Evolutionary conservation across 148 eudicot species (phyloP).

Genomic region (Silene latifolia): DNA sequence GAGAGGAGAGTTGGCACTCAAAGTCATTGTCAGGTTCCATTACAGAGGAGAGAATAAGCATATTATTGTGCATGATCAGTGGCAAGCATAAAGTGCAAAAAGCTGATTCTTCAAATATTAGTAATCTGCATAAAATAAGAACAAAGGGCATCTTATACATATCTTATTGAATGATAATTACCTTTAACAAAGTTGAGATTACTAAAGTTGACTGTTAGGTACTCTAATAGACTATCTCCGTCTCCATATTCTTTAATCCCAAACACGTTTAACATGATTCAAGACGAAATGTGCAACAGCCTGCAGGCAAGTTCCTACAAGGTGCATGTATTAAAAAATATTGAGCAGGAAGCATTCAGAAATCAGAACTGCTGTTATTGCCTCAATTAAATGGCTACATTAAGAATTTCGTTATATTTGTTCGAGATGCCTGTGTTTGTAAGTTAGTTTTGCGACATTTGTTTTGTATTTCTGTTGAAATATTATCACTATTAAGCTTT

Average conservation of each 20-base stretch:
- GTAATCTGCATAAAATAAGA: conserved; percentile 7
- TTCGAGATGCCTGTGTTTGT: background rate
- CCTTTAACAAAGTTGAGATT: background rate
- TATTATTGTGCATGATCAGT: conserved; percentile 14
- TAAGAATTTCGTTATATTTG: background rate
- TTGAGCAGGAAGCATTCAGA: background rate
- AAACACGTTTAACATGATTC: conserved; percentile 4
- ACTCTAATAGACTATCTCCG: conserved; percentile 1
- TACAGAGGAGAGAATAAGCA: conserved; percentile 27
- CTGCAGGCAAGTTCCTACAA: background rate
- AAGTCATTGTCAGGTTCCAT: conserved; percentile 23
- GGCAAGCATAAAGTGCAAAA: conserved; percentile 27
- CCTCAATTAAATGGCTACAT: background rate
- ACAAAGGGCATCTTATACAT: background rate
- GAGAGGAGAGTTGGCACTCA: conserved; percentile 10
- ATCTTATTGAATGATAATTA: background rate
- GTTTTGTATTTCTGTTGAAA: background rate
- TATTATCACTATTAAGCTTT: background rate
- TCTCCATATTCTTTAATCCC: background rate
- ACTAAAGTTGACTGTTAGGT: background rate
- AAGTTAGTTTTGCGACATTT: background rate
- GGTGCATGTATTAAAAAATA: no score
- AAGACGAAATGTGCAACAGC: background rate
- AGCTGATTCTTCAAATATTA: conserved; percentile 20
- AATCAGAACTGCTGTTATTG: background rate